A percentile compares a stretch with the other conserved stretches of the same genome.
These are phyloP conservation scores for Penicillium italicum DNA, from an alignment of 2,329 filamentous ascomycete genomes.

Conservation along the genomic window DNA sequence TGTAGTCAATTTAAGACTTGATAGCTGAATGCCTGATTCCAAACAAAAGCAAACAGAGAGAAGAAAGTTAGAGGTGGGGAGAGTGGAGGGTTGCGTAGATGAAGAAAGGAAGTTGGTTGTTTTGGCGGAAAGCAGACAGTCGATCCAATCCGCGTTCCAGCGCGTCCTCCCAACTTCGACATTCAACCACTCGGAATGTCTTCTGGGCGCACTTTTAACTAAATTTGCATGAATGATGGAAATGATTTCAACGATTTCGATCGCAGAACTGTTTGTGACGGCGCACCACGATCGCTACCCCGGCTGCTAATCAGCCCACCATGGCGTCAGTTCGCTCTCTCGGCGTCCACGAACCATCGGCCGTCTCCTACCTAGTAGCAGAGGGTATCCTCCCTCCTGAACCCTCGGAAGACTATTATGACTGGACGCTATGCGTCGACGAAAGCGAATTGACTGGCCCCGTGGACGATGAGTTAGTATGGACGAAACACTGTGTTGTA, in stretches of 20 bases:
- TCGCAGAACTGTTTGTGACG: conserved; percentile 21
- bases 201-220: conserved; percentile 4
- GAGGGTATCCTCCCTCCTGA: conserved; percentile 72
- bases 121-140: conserved; percentile 19
- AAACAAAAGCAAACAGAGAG: not conserved
- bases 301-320: conserved; percentile 28
- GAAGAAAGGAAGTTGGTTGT: conserved; percentile 29
- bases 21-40: not conserved
- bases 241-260: conserved; percentile 22
- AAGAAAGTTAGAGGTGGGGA: conserved; percentile 2
- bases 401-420: conserved; percentile 61
- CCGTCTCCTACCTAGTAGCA: conserved; percentile 74
- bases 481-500: conserved; percentile 70
- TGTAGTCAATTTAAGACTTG: not conserved
- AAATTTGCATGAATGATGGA: conserved; percentile 26
- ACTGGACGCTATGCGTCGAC: conserved; percentile 64
- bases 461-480: conserved; percentile 74
- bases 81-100: conserved; percentile 14
- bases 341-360: conserved; percentile 83
- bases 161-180: conserved; percentile 25
- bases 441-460: conserved; percentile 41
- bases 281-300: conserved; percentile 18
- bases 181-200: conserved; percentile 15
- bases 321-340: conserved; percentile 93
- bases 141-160: conserved; percentile 28